Base-by-base conservation (phyloP, 441 rosid species). In the Erodium trifolium region DNA sequence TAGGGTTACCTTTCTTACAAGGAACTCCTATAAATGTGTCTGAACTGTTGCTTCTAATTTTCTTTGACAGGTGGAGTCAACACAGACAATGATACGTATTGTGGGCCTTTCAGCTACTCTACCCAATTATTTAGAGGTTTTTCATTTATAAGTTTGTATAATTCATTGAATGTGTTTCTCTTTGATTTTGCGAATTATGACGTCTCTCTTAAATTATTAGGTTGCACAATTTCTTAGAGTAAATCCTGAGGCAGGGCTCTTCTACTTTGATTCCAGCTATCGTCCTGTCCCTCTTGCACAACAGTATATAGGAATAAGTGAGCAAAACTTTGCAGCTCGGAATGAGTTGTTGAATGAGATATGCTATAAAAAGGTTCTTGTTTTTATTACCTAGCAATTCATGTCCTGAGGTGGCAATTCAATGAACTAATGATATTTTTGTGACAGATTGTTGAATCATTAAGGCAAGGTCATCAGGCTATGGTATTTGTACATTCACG, bases 401-500 rank as follows among this genome's bases (percentile, higher is more conserved):
- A 72, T 57, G 70, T 74, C 65, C 60, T 71, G 67, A 14, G 39
- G 72, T 76, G 73, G 73, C 59, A 73, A 67, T 70, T 80, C 72
- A 76, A 63, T 43, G 69, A 63, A 53, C 55, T 72, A 73, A 74
- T 67, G 67, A 49, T 72, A 49, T 51, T 60, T 71, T 68, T 71
- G 67, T 82, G 73, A 71, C 78, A 94, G 99, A 90, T 91, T 73
- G 88, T 83, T 75, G 96, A 91, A 77, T 91, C 99, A 63, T 49
- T 94, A 67, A 86, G 77, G 85, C 96, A 90, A 82, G 99, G 99
- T 64, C 90, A 94, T 82, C 99, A 94, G 74, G 96, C 85, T 49
- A 94, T 94, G 99, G 87, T 94, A 39, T 94, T 94, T 86, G 99
- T 94, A 79, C 97, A 94, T 83, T 90, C 99, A 23, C 82, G 99